Evolutionary conservation across 768 basidiomycete species (phyloP).

Genomic region (Tulasnella sp.): DNA sequence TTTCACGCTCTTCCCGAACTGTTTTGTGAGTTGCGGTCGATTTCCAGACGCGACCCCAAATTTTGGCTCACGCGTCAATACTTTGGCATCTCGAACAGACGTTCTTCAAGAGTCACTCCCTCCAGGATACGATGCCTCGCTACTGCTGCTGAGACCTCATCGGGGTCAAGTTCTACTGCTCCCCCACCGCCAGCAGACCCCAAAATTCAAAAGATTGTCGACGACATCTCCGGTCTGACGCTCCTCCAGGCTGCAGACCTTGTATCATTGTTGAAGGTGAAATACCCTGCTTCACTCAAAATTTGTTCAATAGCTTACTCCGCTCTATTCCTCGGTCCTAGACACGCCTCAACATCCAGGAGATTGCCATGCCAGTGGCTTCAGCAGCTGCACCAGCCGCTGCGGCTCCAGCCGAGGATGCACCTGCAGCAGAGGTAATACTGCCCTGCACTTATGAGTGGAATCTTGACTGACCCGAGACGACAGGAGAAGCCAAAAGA

Average conservation of each 20-base stretch:
- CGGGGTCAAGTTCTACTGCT: conserved; percentile 5
- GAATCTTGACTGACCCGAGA: neutral
- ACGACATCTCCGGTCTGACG: conserved; percentile 84
- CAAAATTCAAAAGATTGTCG: conserved; percentile 76
- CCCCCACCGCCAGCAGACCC: conserved; percentile 46
- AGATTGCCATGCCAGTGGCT: conserved; percentile 87
- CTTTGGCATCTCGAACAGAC: neutral
- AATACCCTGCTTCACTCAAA: neutral
- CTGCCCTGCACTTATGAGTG: neutral
- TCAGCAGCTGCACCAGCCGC: conserved; percentile 57
- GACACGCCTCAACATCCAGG: conserved; percentile 93
- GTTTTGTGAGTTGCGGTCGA: neutral
- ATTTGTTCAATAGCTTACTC: conserved; percentile 12
- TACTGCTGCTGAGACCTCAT: conserved; percentile 24
- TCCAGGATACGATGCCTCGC: conserved; percentile 27
- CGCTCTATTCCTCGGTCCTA: conserved; percentile 37
- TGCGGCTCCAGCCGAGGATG: conserved; percentile 55
- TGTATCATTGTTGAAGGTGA: conserved; percentile 83
- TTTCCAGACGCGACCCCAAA: conserved; percentile 1
- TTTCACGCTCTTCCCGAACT: neutral
- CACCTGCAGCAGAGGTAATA: conserved; percentile 58
- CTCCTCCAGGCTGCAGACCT: conserved; percentile 94
- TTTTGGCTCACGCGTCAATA: conserved; percentile 11
- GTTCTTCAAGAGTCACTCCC: conserved; percentile 5
- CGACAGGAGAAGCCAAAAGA: conserved; percentile 91